These are phyloP conservation scores for Phytophthora tubulina DNA, from an alignment of 352 stramenopile species.

Conservation along the genomic window DNA sequence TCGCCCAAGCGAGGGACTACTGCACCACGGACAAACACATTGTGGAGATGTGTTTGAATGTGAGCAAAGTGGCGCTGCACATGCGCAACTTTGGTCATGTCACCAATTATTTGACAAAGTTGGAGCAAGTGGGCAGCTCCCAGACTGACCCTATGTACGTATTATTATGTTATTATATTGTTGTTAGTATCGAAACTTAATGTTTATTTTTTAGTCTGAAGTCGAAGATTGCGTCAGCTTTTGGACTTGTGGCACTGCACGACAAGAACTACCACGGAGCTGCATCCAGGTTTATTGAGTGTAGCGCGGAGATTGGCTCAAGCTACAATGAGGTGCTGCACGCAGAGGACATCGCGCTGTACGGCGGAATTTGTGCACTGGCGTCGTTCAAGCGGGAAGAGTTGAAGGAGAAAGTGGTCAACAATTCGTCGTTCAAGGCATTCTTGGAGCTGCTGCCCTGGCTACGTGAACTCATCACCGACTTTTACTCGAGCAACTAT, in stretches of 20 bases:
- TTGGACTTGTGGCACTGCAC: slow-evolving; percentile 81
- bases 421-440: slow-evolving; percentile 89
- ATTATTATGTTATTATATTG: not conserved
- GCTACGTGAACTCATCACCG: slow-evolving; percentile 88
- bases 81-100: slow-evolving; percentile 90
- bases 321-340: slow-evolving; percentile 89
- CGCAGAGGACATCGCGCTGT: slow-evolving; percentile 88
- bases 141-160: slow-evolving; percentile 78
- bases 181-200: slow-evolving; percentile 6
- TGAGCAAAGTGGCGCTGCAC: slow-evolving; percentile 89
- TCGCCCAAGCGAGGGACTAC: slow-evolving; percentile 89
- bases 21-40: slow-evolving; percentile 92
- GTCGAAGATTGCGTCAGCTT: slow-evolving; percentile 83
- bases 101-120: slow-evolving; percentile 89
- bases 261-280: slow-evolving; percentile 86
- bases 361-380: slow-evolving; percentile 87
- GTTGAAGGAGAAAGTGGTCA: slow-evolving; percentile 87
- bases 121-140: slow-evolving; percentile 78
- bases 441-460: slow-evolving; percentile 90
- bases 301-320: slow-evolving; percentile 78
- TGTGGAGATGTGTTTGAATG: slow-evolving; percentile 91
- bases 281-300: slow-evolving; percentile 85
- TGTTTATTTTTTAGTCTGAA: slow-evolving; percentile 60
- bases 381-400: slow-evolving; percentile 87
- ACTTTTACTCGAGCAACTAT: slow-evolving; percentile 92